Evolutionary conservation across 2,329 filamentous ascomycete genomes (phyloP).

Genomic region (Sclerotinia trifoliorum): DNA sequence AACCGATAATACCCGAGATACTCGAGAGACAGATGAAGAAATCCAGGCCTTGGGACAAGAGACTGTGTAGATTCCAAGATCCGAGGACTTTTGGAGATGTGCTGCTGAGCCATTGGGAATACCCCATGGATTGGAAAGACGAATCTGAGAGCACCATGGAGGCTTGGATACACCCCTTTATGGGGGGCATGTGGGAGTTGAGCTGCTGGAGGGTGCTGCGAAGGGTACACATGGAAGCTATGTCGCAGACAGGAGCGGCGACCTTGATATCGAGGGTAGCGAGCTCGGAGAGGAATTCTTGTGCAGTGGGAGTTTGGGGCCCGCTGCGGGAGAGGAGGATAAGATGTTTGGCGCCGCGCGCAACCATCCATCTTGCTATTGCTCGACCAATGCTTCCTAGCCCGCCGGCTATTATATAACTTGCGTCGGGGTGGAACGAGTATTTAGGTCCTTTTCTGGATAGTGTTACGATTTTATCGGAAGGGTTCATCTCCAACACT

Average conservation of each 20-base stretch:
- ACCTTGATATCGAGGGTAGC: constrained; percentile 43
- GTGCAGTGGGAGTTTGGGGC: neutral
- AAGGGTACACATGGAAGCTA: constrained; percentile 41
- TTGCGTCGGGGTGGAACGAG: constrained; percentile 25
- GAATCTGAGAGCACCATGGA: constrained; percentile 45
- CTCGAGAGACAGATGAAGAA: constrained; percentile 40
- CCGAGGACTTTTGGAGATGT: constrained; percentile 41
- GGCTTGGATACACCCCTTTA: constrained; percentile 48
- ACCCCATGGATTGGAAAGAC: constrained; percentile 40
- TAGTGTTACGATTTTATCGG: neutral
- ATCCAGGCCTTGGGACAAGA: constrained; percentile 23
- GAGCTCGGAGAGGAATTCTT: constrained; percentile 25
- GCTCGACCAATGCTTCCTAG: constrained; percentile 36
- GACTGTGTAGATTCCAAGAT: constrained; percentile 32
- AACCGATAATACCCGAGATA: constrained; percentile 30
- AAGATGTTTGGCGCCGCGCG: constrained; percentile 34
- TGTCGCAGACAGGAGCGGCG: constrained; percentile 49
- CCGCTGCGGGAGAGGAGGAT: constrained; percentile 37
- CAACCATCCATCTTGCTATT: constrained; percentile 29
- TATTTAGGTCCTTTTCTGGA: constrained; percentile 2
- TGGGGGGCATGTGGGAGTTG: constrained; percentile 25
- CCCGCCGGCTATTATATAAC: constrained; percentile 33
- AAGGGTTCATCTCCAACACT: neutral
- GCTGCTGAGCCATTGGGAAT: constrained; percentile 40
- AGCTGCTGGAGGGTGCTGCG: neutral